A percentile compares a stretch with the other conserved stretches of the same genome.
phyloP scores from a whole-genome alignment of 345 rosid genomes.

The Microcos paniculata region DNA sequence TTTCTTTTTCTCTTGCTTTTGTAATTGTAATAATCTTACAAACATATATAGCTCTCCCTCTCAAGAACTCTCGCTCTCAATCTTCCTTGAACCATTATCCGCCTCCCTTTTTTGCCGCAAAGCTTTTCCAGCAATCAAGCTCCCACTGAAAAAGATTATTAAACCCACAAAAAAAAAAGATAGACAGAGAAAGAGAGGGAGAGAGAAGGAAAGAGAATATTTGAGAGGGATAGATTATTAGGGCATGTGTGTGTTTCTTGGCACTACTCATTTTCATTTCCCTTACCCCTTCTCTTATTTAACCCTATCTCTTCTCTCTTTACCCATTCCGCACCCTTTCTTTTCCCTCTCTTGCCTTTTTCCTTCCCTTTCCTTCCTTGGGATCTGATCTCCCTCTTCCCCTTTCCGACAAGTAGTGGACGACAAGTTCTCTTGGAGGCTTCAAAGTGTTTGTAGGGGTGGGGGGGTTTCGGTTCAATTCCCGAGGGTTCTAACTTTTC shows the following conservation, averaged over 20 bases:
- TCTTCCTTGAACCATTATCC: constrained; percentile 40
- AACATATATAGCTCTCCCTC: not conserved
- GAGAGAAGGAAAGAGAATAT: constrained; percentile 26
- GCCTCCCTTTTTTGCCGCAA: constrained; percentile 41
- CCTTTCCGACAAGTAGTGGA: constrained; percentile 20
- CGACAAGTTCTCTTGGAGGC: constrained; percentile 21
- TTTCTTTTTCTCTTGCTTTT: not conserved
- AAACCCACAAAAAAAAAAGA: constrained; percentile 7
- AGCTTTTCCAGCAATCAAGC: constrained; percentile 82
- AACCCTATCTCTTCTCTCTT: constrained; percentile 50
- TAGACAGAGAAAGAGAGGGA: constrained; percentile 24
- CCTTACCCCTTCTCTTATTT: constrained; percentile 44
- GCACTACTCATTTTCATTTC: constrained; percentile 21
- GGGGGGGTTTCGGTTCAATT: constrained; percentile 39
- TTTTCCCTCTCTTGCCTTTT: constrained; percentile 15
- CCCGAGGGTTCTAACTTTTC: constrained; percentile 52
- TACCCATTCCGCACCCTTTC: constrained; percentile 35
- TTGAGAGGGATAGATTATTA: constrained; percentile 45
- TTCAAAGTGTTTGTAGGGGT: not conserved
- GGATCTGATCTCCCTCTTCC: constrained; percentile 59
- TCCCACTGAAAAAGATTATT: constrained; percentile 31
- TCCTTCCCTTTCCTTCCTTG: constrained; percentile 35
- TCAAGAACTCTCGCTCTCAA: constrained; percentile 27
- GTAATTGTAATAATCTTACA: not conserved
- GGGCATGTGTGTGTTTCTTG: constrained; percentile 52